Percentiles rank a stretch among this genome's conserved stretches.
Evolutionary conservation across 2,329 filamentous ascomycete genomes (phyloP).

Genomic region (Fusarium equiseti): DNA sequence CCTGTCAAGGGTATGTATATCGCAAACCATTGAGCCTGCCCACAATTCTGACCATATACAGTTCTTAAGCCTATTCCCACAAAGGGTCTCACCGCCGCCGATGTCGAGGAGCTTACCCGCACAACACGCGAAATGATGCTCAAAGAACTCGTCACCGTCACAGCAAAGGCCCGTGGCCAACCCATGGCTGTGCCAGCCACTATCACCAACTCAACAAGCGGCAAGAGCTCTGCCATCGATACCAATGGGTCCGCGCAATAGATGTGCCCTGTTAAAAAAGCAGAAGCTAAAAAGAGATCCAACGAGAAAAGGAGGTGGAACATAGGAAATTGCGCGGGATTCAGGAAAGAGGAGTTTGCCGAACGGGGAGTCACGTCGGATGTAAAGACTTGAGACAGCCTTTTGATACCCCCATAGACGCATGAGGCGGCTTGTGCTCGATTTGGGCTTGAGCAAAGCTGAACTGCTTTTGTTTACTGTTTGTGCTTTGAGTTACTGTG

Average conservation of each 20-base stretch:
- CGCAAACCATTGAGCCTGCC: neutral
- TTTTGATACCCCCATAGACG: conserved; percentile 53
- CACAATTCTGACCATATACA: conserved; percentile 48
- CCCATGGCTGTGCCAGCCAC: conserved; percentile 50
- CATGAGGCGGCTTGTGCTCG: conserved; percentile 47
- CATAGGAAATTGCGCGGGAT: conserved; percentile 5
- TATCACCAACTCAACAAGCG: conserved; percentile 42
- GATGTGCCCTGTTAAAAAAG: neutral
- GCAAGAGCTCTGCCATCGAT: conserved; percentile 50
- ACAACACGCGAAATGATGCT: conserved; percentile 82
- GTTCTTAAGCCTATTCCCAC: conserved; percentile 87
- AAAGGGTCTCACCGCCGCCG: conserved; percentile 75
- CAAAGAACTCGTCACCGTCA: conserved; percentile 68
- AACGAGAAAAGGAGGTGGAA: conserved; percentile 3
- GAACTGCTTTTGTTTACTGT: conserved; percentile 37
- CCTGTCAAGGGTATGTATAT: conserved; percentile 75
- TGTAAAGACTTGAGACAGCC: conserved; percentile 45
- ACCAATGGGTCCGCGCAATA: conserved; percentile 60
- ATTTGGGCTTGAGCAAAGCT: conserved; percentile 32
- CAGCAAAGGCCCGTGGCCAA: conserved; percentile 62
- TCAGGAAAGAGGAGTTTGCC: conserved; percentile 27
- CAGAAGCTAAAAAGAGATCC: neutral
- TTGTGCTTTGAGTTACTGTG: conserved; percentile 19
- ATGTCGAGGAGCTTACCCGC: conserved; percentile 80
- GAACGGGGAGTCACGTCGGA: conserved; percentile 44